Base-by-base conservation (phyloP, 257 asterid genomes). In the Fraxinus americana region DNA sequence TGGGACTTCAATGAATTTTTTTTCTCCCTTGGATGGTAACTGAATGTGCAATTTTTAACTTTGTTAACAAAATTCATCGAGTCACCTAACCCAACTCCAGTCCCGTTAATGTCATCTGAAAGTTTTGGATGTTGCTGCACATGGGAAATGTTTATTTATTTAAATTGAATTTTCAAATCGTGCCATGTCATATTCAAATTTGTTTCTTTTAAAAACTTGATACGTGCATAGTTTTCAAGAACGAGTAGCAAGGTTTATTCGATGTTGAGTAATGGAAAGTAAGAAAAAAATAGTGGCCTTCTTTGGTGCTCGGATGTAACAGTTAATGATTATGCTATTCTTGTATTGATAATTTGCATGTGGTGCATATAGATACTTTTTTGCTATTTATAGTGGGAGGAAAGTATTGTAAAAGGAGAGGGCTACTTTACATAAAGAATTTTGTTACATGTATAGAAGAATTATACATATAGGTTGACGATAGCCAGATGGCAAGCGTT, bases 321-420 rank as follows among this genome's bases (percentile, higher is more conserved):
- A 86, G 69, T 78, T 75, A 76, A 76, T 68, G 50, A 78, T 81
- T 80, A 19, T 41, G 77, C 50, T 73, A 76, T 71, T 83, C 77
- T 63, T 36, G 34, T 43, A 70, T 76, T 78, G 84, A 67, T 65
- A 52, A 57, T 74, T 83, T 79, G 88, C 88, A 86, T 81, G 90
- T 83, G 86, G 81, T 67, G 63, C 79, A 85, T 75, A 17, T 82
- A 57, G 39, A 78, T 83, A 71, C 69, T 79, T 79, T 80, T 6
- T 80, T 43, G 41, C 83, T 78, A 77, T 75, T 61, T 83, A 82
- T 78, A 78, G 79, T 29, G 71, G 78, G 50, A 59, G 71, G 81
- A 80, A 76, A 78, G 84, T 79, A 76, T 82, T 82, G 76, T n/a
- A 75, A 79, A 79, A 75, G 52, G 84, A 80, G 39, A 71, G 69